phyloP scores from a whole-genome alignment of 202 grass and related monocot genomes.

The Digitaria exilis region DNA sequence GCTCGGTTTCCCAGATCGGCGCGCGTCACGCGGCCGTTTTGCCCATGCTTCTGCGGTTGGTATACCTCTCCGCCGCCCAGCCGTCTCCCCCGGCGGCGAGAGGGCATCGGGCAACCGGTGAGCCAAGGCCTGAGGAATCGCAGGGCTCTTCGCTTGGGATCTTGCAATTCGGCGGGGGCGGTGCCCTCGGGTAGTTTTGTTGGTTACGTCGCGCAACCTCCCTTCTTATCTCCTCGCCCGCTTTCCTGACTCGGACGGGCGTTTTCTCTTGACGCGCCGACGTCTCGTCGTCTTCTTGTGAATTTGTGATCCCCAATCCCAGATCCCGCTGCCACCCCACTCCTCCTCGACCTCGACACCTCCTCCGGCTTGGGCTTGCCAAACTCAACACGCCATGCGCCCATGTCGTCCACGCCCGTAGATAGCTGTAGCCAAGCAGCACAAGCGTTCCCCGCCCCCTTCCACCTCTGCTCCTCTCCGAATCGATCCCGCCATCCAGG shows the following conservation, averaged over 20 bases:
- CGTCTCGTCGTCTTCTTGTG: slow-evolving; percentile 21
- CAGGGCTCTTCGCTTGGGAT: too few relatives aligned
- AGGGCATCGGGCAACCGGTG: neutral
- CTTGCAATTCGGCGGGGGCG: neutral
- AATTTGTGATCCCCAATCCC: neutral
- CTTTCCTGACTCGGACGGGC: slow-evolving; percentile 30
- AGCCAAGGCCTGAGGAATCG: too few relatives aligned
- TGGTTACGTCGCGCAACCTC: slow-evolving; percentile 19
- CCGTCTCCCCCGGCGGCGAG: neutral
- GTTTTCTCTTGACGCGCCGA: neutral
- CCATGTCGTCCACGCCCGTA: neutral
- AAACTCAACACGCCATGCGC: slow-evolving; percentile 43
- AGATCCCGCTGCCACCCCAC: neutral
- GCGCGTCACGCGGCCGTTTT: neutral
- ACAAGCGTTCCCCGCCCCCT: neutral
- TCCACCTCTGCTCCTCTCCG: neutral
- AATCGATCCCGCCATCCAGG: neutral
- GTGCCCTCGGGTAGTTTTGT: slow-evolving; percentile 3
- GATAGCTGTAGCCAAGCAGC: slow-evolving; percentile 16
- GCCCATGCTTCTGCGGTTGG: neutral
- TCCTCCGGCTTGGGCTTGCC: neutral
- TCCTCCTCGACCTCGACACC: neutral
- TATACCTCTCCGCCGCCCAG: too few relatives aligned
- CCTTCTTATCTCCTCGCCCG: slow-evolving; percentile 22
- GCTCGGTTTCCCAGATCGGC: neutral